Base-by-base conservation (phyloP, 1,284 basidiomycete genomes). In the Ceratobasidium sp. region DNA sequence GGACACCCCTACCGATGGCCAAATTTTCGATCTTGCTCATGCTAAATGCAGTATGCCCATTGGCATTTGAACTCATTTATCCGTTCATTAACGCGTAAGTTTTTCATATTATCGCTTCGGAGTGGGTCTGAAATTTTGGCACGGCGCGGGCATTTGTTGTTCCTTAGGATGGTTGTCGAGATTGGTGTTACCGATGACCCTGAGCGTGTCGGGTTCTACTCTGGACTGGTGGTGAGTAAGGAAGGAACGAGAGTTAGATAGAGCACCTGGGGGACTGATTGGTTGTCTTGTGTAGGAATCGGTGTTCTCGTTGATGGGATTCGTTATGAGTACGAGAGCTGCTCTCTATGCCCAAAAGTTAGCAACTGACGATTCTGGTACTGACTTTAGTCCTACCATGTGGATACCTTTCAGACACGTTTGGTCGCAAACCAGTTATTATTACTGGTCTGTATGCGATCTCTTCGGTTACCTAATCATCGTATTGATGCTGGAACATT, bases 191-290 rank as follows among this genome's bases (percentile, higher is more conserved):
- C 64, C 14, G 28, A 73, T 21, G 70, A 75, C 44, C 71, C 71
- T 54, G 72, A 69, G 46, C 57, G 49, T 21, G 72, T 75, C n/a
- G 74, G 70, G 8, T 75, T 75, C 47, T 75, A 75, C 47, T 75
- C 74, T 52, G 74, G 71, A 38, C 52, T 73, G 14, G 63, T 74
- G 71, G 59, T 69, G 47, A 16, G 66, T 69, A 18, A 4, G 23
- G 23, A 23, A 5, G 18, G 41, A 1, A 11, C n/a, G 14, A 58
- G 9, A 41, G 30, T 6, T 43, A 21, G 38, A 3, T 44, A 11
- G 35, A 8, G 23, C 62, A 52, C 7, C 14, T n/a, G n/a, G n/a
- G n/a, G n/a, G 9, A 69, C 28, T 57, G 23, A 46, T 21, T 18
- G 18, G 14, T 6, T 16, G 21, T 52, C 32, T 2, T n/a, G 16